Evolutionary conservation across 1,139 yeast genomes (phyloP), one percentile per base, ranked within the genome.

Genomic region (Pichia sp.): DNA sequence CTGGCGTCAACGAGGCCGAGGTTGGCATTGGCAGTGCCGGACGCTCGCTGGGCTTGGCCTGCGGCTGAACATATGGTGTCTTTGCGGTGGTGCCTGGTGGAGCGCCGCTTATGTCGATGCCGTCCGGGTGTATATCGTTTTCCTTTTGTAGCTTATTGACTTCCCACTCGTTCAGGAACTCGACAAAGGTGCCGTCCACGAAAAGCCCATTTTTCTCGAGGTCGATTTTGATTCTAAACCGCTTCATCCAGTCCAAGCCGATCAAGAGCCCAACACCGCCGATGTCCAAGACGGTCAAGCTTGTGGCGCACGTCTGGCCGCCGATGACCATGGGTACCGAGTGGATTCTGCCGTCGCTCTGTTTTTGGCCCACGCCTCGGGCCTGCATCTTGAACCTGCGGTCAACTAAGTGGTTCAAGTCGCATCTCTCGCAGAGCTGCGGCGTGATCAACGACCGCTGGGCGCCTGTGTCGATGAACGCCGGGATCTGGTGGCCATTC

Each of bases 381-480:
- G 96, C 98, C 63, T 84, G 82, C 29, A 97, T 96, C 50, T 76
- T 76, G 69, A 85, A 90, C 59, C 97, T 75, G 57, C 73, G 82
- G 67, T 93, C 99, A n/a, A 93, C 82, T 53, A 90, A 73, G 61
- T 87, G 81, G 30, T 83, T 73, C 46, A 93, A 72, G 0, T 89
- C 88, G 54, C 93, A 82, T 55, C 75, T 74, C 60, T 86, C 87
- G 0, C 96, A 97, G 61, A 93, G 75, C 46, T 75, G 72, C 1
- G 96, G 87, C 23, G 90, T 83, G 68, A 85, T 86, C 51, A 92
- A 85, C 0, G 99, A 90, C 45, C 83, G 77, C 69, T 90, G 97
- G 0, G 99, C 99, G 1, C 99, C 99, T 0, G 97, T 84, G 68
- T 93, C 99, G 10, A 93, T 96, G 74, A 93, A 89, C 0, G 98